A percentile compares a stretch with the other conserved stretches of the same genome.
Evolutionary conservation across 768 basidiomycete species (phyloP).

Genomic region (Lactarius tabidus): DNA sequence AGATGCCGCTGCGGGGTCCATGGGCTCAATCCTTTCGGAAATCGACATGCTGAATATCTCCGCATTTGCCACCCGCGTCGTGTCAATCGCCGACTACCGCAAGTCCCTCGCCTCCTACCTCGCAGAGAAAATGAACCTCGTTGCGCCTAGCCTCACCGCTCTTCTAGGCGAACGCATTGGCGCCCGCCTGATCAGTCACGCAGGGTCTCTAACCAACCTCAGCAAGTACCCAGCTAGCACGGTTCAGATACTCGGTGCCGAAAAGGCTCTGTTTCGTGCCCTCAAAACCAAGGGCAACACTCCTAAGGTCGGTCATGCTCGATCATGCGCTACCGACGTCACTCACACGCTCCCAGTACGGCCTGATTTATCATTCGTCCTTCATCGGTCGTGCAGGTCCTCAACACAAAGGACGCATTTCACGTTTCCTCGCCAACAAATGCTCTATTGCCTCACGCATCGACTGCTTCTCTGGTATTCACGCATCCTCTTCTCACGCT

Average conservation of each 20-base stretch:
- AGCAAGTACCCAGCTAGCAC: constrained; percentile 99
- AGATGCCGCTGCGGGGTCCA: constrained; percentile 89
- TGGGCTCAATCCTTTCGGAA: constrained; percentile 88
- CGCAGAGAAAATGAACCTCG: constrained; percentile 95
- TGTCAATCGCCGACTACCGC: constrained; percentile 91
- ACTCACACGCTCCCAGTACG: constrained; percentile 57
- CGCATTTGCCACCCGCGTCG: constrained; percentile 84
- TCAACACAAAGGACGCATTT: constrained; percentile 96
- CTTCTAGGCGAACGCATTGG: constrained; percentile 90
- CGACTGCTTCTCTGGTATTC: constrained; percentile 82
- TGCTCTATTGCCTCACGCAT: constrained; percentile 96
- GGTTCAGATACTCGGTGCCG: constrained; percentile 96
- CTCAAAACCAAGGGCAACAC: constrained; percentile 99
- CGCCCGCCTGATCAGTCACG: constrained; percentile 90
- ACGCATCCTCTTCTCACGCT: not conserved
- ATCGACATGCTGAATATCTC: constrained; percentile 96
- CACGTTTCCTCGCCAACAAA: constrained; percentile 98
- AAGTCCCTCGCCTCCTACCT: constrained; percentile 85
- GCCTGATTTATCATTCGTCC: constrained; percentile 93
- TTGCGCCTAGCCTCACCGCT: constrained; percentile 90
- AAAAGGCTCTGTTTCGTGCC: constrained; percentile 96
- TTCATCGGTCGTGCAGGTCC: constrained; percentile 95
- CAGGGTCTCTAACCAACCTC: constrained; percentile 92
- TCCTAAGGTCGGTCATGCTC: constrained; percentile 60
- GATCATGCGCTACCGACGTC: not conserved